Base-by-base conservation (phyloP, 257 asterid genomes). In the Nemophila menziesii region DNA sequence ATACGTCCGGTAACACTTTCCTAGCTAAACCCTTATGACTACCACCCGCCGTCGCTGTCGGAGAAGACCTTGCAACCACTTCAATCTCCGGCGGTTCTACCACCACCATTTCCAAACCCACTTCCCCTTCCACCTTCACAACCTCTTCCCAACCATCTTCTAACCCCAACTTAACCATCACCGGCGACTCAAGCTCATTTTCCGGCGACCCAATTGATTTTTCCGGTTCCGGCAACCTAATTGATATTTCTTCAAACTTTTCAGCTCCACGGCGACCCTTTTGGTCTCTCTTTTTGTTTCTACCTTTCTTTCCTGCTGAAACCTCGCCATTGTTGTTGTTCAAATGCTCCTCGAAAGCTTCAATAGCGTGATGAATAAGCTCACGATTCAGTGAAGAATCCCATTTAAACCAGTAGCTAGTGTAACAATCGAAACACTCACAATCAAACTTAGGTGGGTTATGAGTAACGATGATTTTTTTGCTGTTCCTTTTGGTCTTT, bases 1-100 rank as follows among this genome's bases (percentile, higher is more conserved):
- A 60, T 54, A 83, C 77, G 74, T 83, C 94, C 92, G 94, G 92
- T 70, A 83, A 22, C 64, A 83, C 80, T 46, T 83, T 83, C 21
- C 92, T 74, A 11, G 79, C 92, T 56, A 79, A 69, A 7, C 89
- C 92, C 61, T 68, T 74, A 56, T 78, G 85, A 52, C 46, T 63
- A 41, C 54, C 26, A 33, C 50, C 46, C 21, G 49, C 26, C 15
- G 48, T 3, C 39, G 22, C 54, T 14, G 48, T 3, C 39, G 22
- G 50, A 3, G 36, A 3, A 2, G 36, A 29, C 29, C 36, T 5
- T 22, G 7, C 19, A n/a, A 11, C 27, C 42, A 42, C 16, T 39
- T 45, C 60, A 55, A 42, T 63, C 60, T 21, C 70, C 57, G 43
- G 72, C 71, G 54, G 41, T 55, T 55, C 54, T 56, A 16, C 61